Evolutionary conservation across 78 protist genomes (phyloP), one percentile per base, ranked within the genome.

Genomic region (Dictyostelium brefeldianum): DNA sequence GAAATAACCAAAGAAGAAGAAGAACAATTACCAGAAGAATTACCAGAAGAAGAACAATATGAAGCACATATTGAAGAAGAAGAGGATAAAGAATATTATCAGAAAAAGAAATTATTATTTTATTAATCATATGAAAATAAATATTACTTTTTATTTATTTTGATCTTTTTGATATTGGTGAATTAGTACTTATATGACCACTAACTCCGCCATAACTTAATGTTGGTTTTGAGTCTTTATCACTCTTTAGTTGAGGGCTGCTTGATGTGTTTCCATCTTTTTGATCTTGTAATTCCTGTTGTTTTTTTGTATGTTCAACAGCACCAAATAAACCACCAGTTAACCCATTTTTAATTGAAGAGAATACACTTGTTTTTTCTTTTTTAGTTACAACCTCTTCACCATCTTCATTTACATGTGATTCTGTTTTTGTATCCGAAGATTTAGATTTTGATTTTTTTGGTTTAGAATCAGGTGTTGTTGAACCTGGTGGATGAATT

Each of bases 111-210:
- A n/a, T n/a, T n/a, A n/a, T n/a, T n/a, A n/a, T n/a, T n/a, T n/a
- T n/a, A n/a, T n/a, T n/a, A n/a, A n/a, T n/a, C n/a, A n/a, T n/a
- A n/a, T n/a, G n/a, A n/a, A n/a, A n/a, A n/a, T n/a, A n/a, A n/a
- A n/a, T n/a, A n/a, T n/a, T n/a, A n/a, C n/a, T n/a, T n/a, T 36
- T 36, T 36, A 2, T 36, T 36, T 36, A 36, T 36, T 43, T 65
- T 47, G 41, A 36, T 54, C 90, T 67, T 18, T 82, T 82, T 77
- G 20, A 29, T 22, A 78, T 48, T 48, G 78, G 48, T 50, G 54
- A 22, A 18, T 3, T n/a, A 20, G 4, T 18, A 11, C 20, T 12
- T 6, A 0, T 27, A 18, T 29, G 1, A 29, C 20, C 27, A 64
- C 46, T 64, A 29, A 11, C n/a, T 11, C 25, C 18, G 27, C 31